Evolutionary conservation across 345 rosid species (phyloP), one percentile per base, ranked within the genome.

Genomic region (Camelina neglecta): DNA sequence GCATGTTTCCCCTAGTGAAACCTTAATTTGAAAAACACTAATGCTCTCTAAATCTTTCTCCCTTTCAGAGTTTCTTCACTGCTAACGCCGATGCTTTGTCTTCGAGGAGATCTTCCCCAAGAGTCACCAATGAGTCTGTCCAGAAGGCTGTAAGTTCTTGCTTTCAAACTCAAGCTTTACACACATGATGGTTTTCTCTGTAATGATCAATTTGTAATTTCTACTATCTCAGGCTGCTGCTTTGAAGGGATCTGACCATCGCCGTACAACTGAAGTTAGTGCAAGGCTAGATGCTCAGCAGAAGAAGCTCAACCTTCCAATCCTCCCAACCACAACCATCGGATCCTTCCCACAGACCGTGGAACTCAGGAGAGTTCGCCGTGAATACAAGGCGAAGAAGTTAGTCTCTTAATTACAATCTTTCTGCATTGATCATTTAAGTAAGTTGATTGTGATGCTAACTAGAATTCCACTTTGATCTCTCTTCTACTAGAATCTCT

Each of bases 381-480:
- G 97, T 78, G 98, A 90, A 73, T 94, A 87, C 89, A 94, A 94
- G 84, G 98, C 98, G 33, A 94, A 94, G 62, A 94, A 92, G 98
- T 62, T 31, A 33, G 68, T 69, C 31, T 67, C 24, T 41, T 71
- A 35, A 16, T 7, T 13, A 24, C 3, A 53, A 12, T 49, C 18
- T 11, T 11, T 31, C 0, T 24, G 7, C 60, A 51, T 12, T 72
- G 29, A 24, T 33, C 2, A 38, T 8, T 39, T 38, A 26, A 29
- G 2, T n/a, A 16, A 23, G 57, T 11, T 65, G 20, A 57, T 15
- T 59, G 41, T 72, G 48, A 62, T 64, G 31, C 72, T 72, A 50
- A 76, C 33, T 54, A 2, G 4, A 8, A 55, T 60, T 6, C 21
- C 24, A 29, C 31, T 4, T 16, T 72, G 48, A 36, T 39, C 45